Evolutionary conservation across 345 rosid genomes (phyloP).

Genomic region (Citrus medica): DNA sequence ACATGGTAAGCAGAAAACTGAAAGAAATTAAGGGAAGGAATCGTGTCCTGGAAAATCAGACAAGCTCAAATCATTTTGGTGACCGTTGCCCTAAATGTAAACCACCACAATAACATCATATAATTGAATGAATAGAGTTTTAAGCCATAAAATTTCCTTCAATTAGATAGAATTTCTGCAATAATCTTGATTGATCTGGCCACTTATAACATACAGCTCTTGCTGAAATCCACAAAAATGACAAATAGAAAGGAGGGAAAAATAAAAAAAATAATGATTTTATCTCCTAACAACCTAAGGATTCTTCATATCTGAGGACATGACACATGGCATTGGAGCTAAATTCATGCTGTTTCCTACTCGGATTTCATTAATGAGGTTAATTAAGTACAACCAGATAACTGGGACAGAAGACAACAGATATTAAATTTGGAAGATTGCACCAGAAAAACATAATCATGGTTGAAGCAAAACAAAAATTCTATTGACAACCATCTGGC

Average conservation of each 20-base stretch:
- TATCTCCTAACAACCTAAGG: background rate
- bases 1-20: background rate
- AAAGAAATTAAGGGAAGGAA: background rate
- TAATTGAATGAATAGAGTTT: background rate
- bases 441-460: background rate
- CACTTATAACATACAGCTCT: background rate
- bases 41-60: background rate
- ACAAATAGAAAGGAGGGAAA: background rate
- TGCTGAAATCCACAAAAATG: background rate
- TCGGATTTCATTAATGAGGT: background rate
- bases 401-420: background rate
- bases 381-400: background rate
- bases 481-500: slow-evolving; percentile 2
- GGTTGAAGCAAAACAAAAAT: slow-evolving; percentile 3
- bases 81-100: background rate
- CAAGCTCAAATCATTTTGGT: background rate
- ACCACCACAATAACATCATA: background rate
- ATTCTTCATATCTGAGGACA: background rate
- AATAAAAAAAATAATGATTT: background rate
- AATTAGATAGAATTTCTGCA: background rate
- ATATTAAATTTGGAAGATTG: background rate
- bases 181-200: background rate
- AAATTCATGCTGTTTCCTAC: background rate
- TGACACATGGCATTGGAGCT: background rate
- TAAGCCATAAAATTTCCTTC: background rate